Base-by-base conservation (phyloP, 345 rosid genomes). In the Salix caprea region DNA sequence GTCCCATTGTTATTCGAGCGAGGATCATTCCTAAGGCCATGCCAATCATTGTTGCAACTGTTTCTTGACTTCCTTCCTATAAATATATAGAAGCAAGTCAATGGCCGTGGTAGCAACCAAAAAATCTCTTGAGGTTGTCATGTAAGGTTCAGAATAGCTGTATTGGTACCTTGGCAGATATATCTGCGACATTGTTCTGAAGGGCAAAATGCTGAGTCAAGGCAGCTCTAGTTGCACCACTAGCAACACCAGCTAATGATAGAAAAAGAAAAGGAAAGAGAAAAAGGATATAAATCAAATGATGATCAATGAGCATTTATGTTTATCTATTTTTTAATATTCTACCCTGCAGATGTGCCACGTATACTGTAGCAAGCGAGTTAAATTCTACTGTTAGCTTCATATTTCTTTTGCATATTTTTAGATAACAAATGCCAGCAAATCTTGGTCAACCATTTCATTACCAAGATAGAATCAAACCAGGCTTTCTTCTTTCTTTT, bases 191-290 rank as follows among this genome's bases (percentile, higher is more conserved):
- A 89, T 94, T 94, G 42, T 87, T 93, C 84, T 91, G 97, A 67
- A 92, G 98, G 62, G 98, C 94, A 82, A 94, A 94, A 81, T 94
- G 98, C 74, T 94, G 98, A 62, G 98, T 92, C 81, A 94, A 82
- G 75, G 98, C 98, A 82, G 98, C 98, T 87, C 98, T 89, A 46
- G 98, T 94, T 64, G 98, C 96, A 85, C 98, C 98, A 84, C 97
- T 92, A 70, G 97, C 98, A 85, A 94, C 98, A 82, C 98, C 96
- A 73, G 98, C 97, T 94, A 82, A 80, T 76, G 30, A 67, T 69
- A 70, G 54, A 65, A 26, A 75, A 5, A 48, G 46, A 2, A 11
- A 42, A 11, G 46, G 46, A 42, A 42, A 42, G 10, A 12, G 14
- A 42, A 40, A 44, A 71, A 37, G 39, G 70, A 34, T 44, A 69